Conservation (phyloP, 2,329 filamentous ascomycete species). For the Trichoderma polysporum region DNA sequence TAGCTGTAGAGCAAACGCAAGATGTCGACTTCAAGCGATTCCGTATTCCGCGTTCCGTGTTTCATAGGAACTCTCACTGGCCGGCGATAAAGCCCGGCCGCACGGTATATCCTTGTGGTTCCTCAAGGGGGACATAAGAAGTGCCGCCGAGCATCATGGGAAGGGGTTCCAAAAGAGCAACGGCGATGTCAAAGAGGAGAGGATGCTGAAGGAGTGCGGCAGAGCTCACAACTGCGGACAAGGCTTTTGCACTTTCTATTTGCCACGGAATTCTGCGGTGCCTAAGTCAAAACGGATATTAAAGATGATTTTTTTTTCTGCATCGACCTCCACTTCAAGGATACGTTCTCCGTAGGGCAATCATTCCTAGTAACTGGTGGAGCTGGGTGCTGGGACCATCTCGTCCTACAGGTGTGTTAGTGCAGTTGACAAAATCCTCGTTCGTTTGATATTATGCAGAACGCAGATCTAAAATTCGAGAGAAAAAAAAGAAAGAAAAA, state of each 20-base stretch:
- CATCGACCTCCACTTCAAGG: background rate
- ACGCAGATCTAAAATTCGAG: background rate
- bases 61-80: background rate
- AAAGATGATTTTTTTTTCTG: background rate
- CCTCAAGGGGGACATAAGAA: background rate
- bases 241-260: background rate
- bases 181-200: background rate
- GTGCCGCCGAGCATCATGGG: background rate
- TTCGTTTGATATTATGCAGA: background rate
- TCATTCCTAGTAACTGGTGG: background rate
- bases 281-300: background rate
- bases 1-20: background rate
- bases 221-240: background rate
- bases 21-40: background rate
- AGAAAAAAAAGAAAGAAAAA: background rate
- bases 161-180: background rate
- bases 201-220: background rate
- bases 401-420: background rate
- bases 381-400: background rate
- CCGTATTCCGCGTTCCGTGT: background rate
- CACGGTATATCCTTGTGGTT: background rate
- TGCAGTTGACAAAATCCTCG: background rate
- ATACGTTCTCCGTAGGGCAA: background rate
- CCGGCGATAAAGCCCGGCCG: constrained; percentile 5
- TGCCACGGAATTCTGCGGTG: background rate